Evolutionary conservation across 805 yeast species (phyloP).

Genomic region (Ogataea populi-albae): DNA sequence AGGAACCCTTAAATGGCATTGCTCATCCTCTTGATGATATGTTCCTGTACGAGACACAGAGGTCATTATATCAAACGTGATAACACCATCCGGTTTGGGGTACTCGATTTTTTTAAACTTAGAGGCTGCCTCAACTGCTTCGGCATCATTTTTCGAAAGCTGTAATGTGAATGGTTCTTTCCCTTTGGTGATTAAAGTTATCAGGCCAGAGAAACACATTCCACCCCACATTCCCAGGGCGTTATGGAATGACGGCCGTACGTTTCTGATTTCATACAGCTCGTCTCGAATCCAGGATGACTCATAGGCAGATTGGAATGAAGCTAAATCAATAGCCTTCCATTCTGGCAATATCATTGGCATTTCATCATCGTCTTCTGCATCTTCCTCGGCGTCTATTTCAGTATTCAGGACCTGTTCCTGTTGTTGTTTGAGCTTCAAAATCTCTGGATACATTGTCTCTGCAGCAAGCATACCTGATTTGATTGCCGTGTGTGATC

Average conservation of each 20-base stretch:
- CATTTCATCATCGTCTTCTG: constrained; percentile 37
- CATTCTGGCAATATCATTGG: constrained; percentile 32
- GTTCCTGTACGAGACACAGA: constrained; percentile 98
- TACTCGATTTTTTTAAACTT: constrained; percentile 71
- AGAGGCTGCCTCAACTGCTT: constrained; percentile 64
- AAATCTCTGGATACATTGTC: constrained; percentile 51
- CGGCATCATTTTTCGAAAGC: constrained; percentile 66
- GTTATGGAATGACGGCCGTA: constrained; percentile 84
- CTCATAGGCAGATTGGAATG: constrained; percentile 63
- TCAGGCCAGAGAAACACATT: constrained; percentile 76
- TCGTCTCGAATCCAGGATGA: constrained; percentile 87
- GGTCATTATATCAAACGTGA: constrained; percentile 88
- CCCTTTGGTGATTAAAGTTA: constrained; percentile 77
- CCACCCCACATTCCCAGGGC: constrained; percentile 82
- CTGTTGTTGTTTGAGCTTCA: constrained; percentile 39
- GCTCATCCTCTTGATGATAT: constrained; percentile 91
- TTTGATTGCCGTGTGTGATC: constrained; percentile 97
- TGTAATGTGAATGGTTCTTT: constrained; percentile 83
- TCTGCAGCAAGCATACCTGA: constrained; percentile 96
- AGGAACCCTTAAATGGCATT: constrained; percentile 75
- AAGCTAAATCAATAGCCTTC: constrained; percentile 47
- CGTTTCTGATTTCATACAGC: constrained; percentile 78
- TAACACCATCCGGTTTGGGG: constrained; percentile 93
- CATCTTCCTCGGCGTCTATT: constrained; percentile 40
- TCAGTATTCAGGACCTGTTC: constrained; percentile 31